phyloP scores from a whole-genome alignment of 2,329 filamentous ascomycete genomes.

The Ustilaginoidea virens region DNA sequence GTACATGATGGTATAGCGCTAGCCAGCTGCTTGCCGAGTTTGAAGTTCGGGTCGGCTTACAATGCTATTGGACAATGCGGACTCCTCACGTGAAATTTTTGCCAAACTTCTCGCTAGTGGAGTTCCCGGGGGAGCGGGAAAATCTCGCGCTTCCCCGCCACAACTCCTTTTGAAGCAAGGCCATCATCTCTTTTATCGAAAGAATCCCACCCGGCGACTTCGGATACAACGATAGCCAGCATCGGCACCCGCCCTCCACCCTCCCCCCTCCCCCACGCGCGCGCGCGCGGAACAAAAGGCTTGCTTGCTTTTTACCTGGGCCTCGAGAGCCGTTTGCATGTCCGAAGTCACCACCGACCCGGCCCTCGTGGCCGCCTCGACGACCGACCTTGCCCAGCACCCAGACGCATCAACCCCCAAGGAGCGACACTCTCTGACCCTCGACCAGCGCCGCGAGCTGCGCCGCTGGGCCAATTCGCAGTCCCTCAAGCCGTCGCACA shows the following conservation, averaged over 20 bases:
- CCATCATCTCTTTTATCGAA: slow-evolving; percentile 20
- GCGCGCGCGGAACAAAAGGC: no score
- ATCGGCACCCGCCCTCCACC: no score
- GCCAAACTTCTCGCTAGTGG: no score
- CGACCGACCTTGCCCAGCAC: slow-evolving; percentile 13
- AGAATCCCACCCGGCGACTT: slow-evolving; percentile 17
- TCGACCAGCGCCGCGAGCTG: slow-evolving; percentile 45
- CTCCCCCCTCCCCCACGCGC: no score
- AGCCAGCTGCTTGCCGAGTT: no score
- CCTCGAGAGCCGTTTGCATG: slow-evolving; percentile 10
- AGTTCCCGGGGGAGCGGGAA: no score
- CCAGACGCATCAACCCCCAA: slow-evolving; percentile 11
- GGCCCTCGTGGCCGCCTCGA: slow-evolving; percentile 18
- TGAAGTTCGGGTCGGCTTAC: no score
- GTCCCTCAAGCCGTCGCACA: slow-evolving; percentile 40
- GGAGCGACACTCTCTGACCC: slow-evolving; percentile 44
- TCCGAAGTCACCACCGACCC: slow-evolving; percentile 23
- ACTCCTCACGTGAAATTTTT: no score
- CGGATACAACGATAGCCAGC: slow-evolving; percentile 25
- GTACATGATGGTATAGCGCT: no score
- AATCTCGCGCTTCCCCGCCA: no score
- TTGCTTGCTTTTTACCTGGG: no score
- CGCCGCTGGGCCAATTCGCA: slow-evolving; percentile 44
- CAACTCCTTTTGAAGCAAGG: slow-evolving; percentile 13
- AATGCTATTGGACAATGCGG: no score